Evolutionary conservation across 306 rosid species (phyloP).

Genomic region (Pyrus pyrifolia): DNA sequence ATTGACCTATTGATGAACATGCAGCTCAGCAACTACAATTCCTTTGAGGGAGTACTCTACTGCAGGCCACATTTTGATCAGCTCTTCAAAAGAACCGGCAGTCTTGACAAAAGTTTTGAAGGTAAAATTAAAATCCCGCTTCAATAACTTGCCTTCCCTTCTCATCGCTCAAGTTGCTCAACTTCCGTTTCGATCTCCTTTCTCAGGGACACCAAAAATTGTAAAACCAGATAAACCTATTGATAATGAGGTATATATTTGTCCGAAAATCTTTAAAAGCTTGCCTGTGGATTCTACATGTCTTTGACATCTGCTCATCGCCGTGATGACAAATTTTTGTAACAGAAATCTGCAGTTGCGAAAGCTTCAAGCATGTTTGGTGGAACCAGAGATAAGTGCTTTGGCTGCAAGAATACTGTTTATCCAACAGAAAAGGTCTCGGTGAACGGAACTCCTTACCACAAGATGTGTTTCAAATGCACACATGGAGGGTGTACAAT

Average conservation of each 20-base stretch:
- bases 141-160: not conserved
- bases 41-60: constrained; percentile 95
- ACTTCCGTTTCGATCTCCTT: not conserved
- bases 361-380: constrained; percentile 78
- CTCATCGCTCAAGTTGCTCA: constrained; percentile 1
- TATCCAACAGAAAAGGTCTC: constrained; percentile 98
- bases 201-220: constrained; percentile 84
- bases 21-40: constrained; percentile 99
- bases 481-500: constrained; percentile 94
- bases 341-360: constrained; percentile 64
- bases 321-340: constrained; percentile 16
- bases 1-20: constrained; percentile 23
- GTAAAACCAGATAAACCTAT: constrained; percentile 68
- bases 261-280: not conserved
- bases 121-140: constrained; percentile 38
- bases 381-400: constrained; percentile 94
- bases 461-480: constrained; percentile 94
- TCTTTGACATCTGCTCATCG: constrained; percentile 1
- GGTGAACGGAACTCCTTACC: constrained; percentile 95
- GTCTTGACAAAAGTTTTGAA: constrained; percentile 97
- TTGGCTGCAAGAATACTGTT: constrained; percentile 87
- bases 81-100: constrained; percentile 92
- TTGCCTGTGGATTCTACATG: constrained; percentile 1
- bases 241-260: constrained; percentile 60
- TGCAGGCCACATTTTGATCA: constrained; percentile 97